Evolutionary conservation across 148 eudicot genomes (phyloP).

Genomic region (Silene latifolia): DNA sequence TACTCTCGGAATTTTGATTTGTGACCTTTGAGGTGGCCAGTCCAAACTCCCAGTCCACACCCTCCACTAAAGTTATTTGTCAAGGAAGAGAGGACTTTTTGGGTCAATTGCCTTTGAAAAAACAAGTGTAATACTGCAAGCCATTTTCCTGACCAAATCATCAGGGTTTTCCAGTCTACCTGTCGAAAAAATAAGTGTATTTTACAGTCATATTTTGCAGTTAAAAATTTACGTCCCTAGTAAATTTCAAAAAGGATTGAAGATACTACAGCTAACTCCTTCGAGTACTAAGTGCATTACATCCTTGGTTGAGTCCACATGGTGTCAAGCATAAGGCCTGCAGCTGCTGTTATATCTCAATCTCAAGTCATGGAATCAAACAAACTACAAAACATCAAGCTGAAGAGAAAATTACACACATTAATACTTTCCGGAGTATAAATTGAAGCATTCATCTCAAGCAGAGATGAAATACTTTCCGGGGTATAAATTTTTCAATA

Average conservation of each 20-base stretch:
- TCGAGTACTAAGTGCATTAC: constrained; percentile 79
- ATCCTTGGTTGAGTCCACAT: constrained; percentile 74
- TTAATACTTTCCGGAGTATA: too few species aligned
- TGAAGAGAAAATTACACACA: background rate
- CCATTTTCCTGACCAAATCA: constrained; percentile 72
- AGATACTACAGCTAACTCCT: constrained; percentile 84
- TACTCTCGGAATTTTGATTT: constrained; percentile 21
- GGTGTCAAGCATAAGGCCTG: constrained; percentile 81
- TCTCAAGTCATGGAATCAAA: constrained; percentile 42
- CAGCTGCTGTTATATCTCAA: constrained; percentile 81
- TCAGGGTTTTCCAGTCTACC: constrained; percentile 86
- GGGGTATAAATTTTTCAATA: constrained; percentile 64
- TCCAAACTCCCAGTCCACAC: constrained; percentile 89
- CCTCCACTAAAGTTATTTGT: too few species aligned
- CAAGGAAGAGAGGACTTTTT: constrained; percentile 85
- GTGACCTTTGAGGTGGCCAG: constrained; percentile 30
- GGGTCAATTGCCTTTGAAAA: constrained; percentile 92
- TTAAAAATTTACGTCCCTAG: background rate
- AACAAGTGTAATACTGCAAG: constrained; percentile 68
- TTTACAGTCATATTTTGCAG: constrained; percentile 7
- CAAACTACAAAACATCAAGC: constrained; percentile 9
- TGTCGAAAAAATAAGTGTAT: constrained; percentile 36
- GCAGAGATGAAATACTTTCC: constrained; percentile 83
- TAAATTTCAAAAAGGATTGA: background rate
- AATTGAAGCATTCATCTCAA: background rate